phyloP scores from a whole-genome alignment of 257 asterid genomes.

The Leonotis leonurus region DNA sequence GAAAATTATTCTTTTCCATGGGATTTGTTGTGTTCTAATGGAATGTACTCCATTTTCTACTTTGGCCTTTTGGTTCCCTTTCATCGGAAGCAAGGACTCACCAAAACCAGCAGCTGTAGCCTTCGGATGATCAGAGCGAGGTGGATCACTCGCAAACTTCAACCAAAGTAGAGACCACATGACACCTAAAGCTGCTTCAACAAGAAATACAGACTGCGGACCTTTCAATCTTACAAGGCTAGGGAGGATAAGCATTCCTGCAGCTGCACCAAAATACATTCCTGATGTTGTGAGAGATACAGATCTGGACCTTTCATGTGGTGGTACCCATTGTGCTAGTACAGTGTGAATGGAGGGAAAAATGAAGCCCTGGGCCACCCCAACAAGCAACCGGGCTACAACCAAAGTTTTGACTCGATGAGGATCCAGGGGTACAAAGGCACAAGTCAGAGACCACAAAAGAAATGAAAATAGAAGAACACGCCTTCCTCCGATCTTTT shows the following conservation, averaged over 20 bases:
- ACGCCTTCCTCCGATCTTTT: conserved; percentile 75
- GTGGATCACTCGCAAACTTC: conserved; percentile 73
- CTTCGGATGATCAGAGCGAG: conserved; percentile 82
- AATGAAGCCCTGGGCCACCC: conserved; percentile 93
- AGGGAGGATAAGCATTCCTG: conserved; percentile 80
- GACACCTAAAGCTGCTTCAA: conserved; percentile 78
- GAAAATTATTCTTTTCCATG: conserved; percentile 66
- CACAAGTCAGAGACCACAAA: conserved; percentile 85
- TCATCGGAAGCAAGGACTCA: conserved; percentile 52
- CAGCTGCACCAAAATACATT: conserved; percentile 90
- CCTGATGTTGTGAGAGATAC: conserved; percentile 93
- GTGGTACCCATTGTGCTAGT: conserved; percentile 95
- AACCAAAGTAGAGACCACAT: conserved; percentile 82
- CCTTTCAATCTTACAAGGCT: conserved; percentile 62
- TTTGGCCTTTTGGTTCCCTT: conserved; percentile 38
- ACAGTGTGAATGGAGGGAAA: conserved; percentile 95
- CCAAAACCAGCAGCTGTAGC: conserved; percentile 91
- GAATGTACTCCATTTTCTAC: conserved; percentile 49
- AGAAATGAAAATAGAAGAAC: conserved; percentile 77
- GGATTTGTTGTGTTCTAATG: conserved; percentile 38
- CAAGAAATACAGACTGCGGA: conserved; percentile 73
- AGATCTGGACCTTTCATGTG: conserved; percentile 83
- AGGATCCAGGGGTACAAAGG: conserved; percentile 77
- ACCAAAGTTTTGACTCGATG: conserved; percentile 47
- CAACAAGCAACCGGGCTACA: conserved; percentile 85